Percentiles rank a stretch among this genome's conserved stretches.
Conservation (phyloP, 2,329 filamentous ascomycete species). For the Chalaropsis ovoidea region DNA sequence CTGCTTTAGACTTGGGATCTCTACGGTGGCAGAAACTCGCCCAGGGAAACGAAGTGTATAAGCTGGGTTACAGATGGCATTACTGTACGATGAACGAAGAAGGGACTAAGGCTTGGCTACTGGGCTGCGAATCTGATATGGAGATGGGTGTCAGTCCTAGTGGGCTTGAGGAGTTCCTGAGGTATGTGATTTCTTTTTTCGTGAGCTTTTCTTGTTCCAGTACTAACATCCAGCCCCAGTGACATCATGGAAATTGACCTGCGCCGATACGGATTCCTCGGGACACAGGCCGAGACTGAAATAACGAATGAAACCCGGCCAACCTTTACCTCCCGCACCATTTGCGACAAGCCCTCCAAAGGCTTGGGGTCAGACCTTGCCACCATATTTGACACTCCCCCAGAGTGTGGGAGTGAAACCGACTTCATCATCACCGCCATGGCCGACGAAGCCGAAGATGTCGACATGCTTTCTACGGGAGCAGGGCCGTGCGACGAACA, state of each 20-base stretch:
- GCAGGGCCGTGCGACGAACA: slow-evolving; percentile 36
- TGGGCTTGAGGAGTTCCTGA: slow-evolving; percentile 80
- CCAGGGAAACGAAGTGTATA: slow-evolving; percentile 88
- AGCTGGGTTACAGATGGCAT: slow-evolving; percentile 87
- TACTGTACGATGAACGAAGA: slow-evolving; percentile 95
- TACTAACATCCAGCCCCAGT: slow-evolving; percentile 34
- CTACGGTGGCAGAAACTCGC: slow-evolving; percentile 91
- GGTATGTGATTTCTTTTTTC: slow-evolving; percentile 30
- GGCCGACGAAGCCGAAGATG: slow-evolving; percentile 62
- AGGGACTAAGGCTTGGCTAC: slow-evolving; percentile 89
- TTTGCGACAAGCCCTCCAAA: slow-evolving; percentile 35
- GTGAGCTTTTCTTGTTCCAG: neutral
- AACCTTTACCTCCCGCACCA: slow-evolving; percentile 2
- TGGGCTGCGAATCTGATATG: slow-evolving; percentile 78
- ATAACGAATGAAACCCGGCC: slow-evolving; percentile 32
- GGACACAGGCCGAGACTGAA: slow-evolving; percentile 58
- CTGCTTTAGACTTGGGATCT: slow-evolving; percentile 74
- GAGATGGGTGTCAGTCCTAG: slow-evolving; percentile 56
- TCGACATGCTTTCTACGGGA: slow-evolving; percentile 49
- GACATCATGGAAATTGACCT: slow-evolving; percentile 92
- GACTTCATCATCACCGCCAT: slow-evolving; percentile 89
- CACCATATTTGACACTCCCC: slow-evolving; percentile 71
- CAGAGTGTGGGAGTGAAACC: slow-evolving; percentile 72
- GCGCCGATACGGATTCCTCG: slow-evolving; percentile 79
- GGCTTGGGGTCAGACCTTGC: slow-evolving; percentile 77